phyloP scores from a whole-genome alignment of 306 rosid genomes.

The Quercus variabilis region DNA sequence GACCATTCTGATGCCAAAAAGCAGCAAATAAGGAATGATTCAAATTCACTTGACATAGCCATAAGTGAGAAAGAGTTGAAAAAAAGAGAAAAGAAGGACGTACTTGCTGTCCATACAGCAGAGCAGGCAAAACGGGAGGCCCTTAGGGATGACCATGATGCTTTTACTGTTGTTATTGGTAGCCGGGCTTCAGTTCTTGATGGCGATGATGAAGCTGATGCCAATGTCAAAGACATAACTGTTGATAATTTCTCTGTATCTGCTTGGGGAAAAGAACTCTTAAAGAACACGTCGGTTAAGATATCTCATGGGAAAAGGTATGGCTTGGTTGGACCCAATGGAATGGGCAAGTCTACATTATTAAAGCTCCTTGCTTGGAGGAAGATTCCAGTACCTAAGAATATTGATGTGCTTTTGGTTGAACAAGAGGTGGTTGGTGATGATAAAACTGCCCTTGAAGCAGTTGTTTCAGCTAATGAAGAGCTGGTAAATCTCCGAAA shows the following conservation, averaged over 20 bases:
- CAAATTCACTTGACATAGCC: slow-evolving; percentile 36
- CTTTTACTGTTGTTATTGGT: slow-evolving; percentile 69
- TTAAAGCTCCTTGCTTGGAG: slow-evolving; percentile 87
- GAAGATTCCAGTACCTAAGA: slow-evolving; percentile 77
- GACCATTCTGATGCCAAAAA: slow-evolving; percentile 17
- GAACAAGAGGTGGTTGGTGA: slow-evolving; percentile 83
- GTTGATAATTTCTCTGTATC: slow-evolving; percentile 48
- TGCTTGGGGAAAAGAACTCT: slow-evolving; percentile 52
- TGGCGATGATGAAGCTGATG: slow-evolving; percentile 55
- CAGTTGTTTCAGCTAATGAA: slow-evolving; percentile 75
- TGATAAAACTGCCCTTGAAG: slow-evolving; percentile 61
- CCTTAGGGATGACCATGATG: slow-evolving; percentile 68
- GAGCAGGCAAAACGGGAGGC: slow-evolving; percentile 59
- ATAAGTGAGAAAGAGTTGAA: slow-evolving; percentile 43
- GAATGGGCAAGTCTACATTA: slow-evolving; percentile 74
- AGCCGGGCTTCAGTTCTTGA: slow-evolving; percentile 59
- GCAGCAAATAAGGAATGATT: slow-evolving; percentile 31
- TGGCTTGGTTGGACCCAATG: slow-evolving; percentile 70
- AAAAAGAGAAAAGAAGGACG: slow-evolving; percentile 60
- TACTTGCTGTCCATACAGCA: slow-evolving; percentile 43
- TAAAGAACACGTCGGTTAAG: slow-evolving; percentile 49
- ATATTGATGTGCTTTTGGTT: slow-evolving; percentile 77
- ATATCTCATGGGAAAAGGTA: slow-evolving; percentile 67
- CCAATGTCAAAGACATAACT: slow-evolving; percentile 56
- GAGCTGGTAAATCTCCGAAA: slow-evolving; percentile 57